These are phyloP conservation scores for Haplosporangium gracile DNA, from an alignment of 192 early-diverging fungal species.

Conservation along the genomic window DNA sequence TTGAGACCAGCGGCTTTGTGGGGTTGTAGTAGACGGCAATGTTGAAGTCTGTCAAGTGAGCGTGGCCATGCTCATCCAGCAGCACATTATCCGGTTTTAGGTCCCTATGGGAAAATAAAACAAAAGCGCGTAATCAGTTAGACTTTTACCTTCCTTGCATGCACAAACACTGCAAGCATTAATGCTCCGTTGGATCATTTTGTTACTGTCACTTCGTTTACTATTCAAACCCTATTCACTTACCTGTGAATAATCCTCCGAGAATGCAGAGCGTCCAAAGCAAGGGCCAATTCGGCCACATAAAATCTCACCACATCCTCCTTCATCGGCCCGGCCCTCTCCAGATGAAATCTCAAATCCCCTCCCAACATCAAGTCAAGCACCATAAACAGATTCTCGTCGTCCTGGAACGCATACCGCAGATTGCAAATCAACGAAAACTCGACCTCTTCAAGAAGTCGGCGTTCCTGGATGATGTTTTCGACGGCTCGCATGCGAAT, in stretches of 20 bases:
- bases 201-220: too few relatives aligned
- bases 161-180: too few relatives aligned
- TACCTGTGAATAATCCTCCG: conserved; percentile 81
- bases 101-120: conserved; percentile 63
- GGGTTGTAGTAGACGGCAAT: conserved; percentile 81
- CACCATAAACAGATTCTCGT: conserved; percentile 92
- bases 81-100: conserved; percentile 91
- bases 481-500: conserved; percentile 88
- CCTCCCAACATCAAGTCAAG: conserved; percentile 96
- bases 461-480: conserved; percentile 92
- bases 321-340: conserved; percentile 69
- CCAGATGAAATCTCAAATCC: conserved; percentile 92
- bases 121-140: not conserved
- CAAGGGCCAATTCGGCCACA: conserved; percentile 76
- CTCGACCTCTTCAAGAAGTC: conserved; percentile 88
- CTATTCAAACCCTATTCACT: not conserved
- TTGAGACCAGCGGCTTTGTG: conserved; percentile 73
- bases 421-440: conserved; percentile 90
- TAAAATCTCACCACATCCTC: conserved; percentile 79
- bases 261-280: conserved; percentile 76
- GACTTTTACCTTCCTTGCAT: not conserved
- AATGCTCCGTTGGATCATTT: too few relatives aligned
- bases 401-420: conserved; percentile 97
- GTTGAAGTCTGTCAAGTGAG: conserved; percentile 90
- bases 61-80: conserved; percentile 83